These are phyloP conservation scores for Yamadazyma siamensis DNA, from an alignment of 1,139 yeast species.

Conservation along the genomic window DNA sequence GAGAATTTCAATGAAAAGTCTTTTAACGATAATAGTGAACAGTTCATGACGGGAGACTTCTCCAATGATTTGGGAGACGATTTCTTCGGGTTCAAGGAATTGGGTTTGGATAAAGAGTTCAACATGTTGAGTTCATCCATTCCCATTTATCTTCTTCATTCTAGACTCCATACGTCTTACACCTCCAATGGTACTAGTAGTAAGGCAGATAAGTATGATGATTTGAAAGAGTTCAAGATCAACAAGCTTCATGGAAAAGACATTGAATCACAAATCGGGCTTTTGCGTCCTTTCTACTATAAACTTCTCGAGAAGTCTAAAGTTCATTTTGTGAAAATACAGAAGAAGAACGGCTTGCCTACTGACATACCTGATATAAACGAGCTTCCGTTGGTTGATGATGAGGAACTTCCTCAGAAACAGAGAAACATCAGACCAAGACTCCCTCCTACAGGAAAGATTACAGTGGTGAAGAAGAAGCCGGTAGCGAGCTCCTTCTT, in stretches of 20 bases:
- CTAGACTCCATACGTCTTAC: constrained; percentile 60
- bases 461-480: constrained; percentile 66
- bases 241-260: constrained; percentile 49
- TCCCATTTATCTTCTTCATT: constrained; percentile 85
- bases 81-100: constrained; percentile 92
- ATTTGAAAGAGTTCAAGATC: constrained; percentile 52
- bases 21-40: constrained; percentile 88
- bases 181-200: constrained; percentile 37
- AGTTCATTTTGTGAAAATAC: constrained; percentile 41
- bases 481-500: constrained; percentile 50
- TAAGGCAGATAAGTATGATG: constrained; percentile 58
- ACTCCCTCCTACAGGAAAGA: constrained; percentile 92
- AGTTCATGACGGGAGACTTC: constrained; percentile 91
- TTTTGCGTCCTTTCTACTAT: constrained; percentile 57
- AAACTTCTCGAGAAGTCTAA: constrained; percentile 53
- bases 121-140: constrained; percentile 83
- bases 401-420: constrained; percentile 77
- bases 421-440: constrained; percentile 79
- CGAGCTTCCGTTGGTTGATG: constrained; percentile 56
- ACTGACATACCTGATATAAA: constrained; percentile 44
- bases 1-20: constrained; percentile 72
- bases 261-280: constrained; percentile 51
- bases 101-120: constrained; percentile 91
- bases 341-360: constrained; percentile 52
- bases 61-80: constrained; percentile 92